Conservation (phyloP, 148 eudicot genomes). For the Rheum nobile region DNA sequence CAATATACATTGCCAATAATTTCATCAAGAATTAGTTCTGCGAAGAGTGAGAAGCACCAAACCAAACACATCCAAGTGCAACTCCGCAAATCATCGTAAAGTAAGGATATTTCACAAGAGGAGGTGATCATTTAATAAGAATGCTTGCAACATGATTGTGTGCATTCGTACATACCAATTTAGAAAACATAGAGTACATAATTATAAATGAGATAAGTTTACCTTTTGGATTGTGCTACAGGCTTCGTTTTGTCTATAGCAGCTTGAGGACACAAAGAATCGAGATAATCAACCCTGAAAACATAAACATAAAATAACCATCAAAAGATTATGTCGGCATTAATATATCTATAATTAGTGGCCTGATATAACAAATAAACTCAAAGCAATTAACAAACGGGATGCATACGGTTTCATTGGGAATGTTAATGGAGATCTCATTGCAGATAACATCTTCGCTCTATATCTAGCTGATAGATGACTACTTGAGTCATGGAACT, state of each 20-base stretch:
- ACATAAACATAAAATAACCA: neutral
- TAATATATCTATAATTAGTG: neutral
- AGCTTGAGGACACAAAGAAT: conserved; percentile 67
- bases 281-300: conserved; percentile 50
- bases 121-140: neutral
- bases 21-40: neutral
- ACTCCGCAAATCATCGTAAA: neutral
- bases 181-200: conserved; percentile 10
- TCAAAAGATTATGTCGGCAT: neutral
- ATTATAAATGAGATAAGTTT: neutral
- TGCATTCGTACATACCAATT: neutral
- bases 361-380: conserved; percentile 3
- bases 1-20: neutral
- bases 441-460: conserved; percentile 42
- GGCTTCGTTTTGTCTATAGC: conserved; percentile 26
- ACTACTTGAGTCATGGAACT: conserved; percentile 47
- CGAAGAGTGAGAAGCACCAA: neutral
- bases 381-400: neutral
- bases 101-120: neutral
- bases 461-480: conserved; percentile 35
- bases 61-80: neutral
- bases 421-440: conserved; percentile 39
- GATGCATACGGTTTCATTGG: conserved; percentile 60
- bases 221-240: conserved; percentile 40
- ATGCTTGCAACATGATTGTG: neutral